Base-by-base conservation (phyloP, 805 yeast species). In the Isabelozyma gotoi region DNA sequence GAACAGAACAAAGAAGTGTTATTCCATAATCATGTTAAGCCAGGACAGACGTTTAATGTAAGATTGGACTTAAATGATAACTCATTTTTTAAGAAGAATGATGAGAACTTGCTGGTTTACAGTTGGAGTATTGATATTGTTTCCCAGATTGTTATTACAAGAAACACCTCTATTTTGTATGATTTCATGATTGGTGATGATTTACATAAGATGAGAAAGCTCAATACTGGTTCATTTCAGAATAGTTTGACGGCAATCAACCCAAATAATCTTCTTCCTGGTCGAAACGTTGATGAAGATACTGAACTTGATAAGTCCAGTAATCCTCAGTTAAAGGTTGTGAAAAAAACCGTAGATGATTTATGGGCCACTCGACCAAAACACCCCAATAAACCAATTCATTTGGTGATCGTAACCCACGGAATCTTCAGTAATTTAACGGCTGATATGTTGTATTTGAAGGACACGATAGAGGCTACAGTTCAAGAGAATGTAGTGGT, bases 1-100 rank as follows among this genome's bases (percentile, higher is more conserved):
- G 57, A 51, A 19, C 38, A 45, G 14, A 57, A 59, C 35, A 49
- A 52, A 29, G 75, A 71, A 47, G 64, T 71, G 6, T 56, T 55
- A 31, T 72, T 67, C 51, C 57, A 60, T 19, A 69, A 71, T 47
- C 62, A 67, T 33, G 62, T 88, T 16, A 83, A 82, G 49, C 94
- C 96, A 0, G 88, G 85, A 18, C 85, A 82, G 52, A 71, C 81
- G 5, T 85, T 85, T 59, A 76, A 78, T 44, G 82, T 81, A 2
- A 68, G 68, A 44, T 65, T 88, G 19, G 52, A 62, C 14, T 57
- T 85, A 51, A 81, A 78, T 56, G 61, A 63, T 3, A 73, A 76
- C 48, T 74, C 81, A 10, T 46, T 48, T 10, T 45, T 51, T 17
- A 47, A 39, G 15, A 39, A 38, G 2, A 43, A 34, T 8, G 48